Base-by-base conservation (phyloP, 805 yeast species). In the Saccharomycopsis sp. region DNA sequence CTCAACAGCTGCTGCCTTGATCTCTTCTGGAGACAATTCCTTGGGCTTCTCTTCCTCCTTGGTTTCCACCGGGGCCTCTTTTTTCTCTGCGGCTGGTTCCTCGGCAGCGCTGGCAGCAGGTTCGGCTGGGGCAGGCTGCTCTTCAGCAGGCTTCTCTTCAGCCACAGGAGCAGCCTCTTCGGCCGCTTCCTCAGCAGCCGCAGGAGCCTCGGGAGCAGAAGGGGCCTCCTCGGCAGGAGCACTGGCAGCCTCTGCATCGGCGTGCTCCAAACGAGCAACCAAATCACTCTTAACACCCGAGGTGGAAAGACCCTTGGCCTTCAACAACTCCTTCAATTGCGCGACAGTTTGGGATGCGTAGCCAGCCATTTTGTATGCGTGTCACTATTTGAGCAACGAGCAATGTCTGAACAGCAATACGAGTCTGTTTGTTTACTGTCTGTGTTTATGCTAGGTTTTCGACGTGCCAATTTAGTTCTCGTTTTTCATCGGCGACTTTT, bases 261-360 rank as follows among this genome's bases (percentile, higher is more conserved):
- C 70, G 61, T 83, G 89, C 59, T 76, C 80, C 61, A 87, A 73
- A 64, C 94, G 79, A 15, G 79, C 79, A 57, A 87, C 74, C 64
- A 87, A 73, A 55, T 90, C 97, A 50, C 86, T 83, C 71, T 92
- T 92, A 64, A 89, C 84, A 21, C 98, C 98, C 46, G 80, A 80
- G 3, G 76, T 75, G 1, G 94, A 70, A 54, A 92, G 78, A 1
- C 85, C 87, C 61, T 84, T 83, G 21, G 78, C 71, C 65, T 85
- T 85, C 65, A 92, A 78, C 57, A 81, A 66, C 61, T 87, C 96
- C 69, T 89, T 91, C 70, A 92, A 79, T 74, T 91, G 96, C 18
- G 85, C 83, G 54, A 91, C 97, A 1, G 91, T 85, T 62, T 81
- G 78, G n/a, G 83, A 67, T n/a, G 81, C 67, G 68, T 83, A 85